Percentiles rank a stretch among this genome's conserved stretches.
Evolutionary conservation across 495 filamentous ascomycete genomes (phyloP).

Genomic region (Xylaria curta): DNA sequence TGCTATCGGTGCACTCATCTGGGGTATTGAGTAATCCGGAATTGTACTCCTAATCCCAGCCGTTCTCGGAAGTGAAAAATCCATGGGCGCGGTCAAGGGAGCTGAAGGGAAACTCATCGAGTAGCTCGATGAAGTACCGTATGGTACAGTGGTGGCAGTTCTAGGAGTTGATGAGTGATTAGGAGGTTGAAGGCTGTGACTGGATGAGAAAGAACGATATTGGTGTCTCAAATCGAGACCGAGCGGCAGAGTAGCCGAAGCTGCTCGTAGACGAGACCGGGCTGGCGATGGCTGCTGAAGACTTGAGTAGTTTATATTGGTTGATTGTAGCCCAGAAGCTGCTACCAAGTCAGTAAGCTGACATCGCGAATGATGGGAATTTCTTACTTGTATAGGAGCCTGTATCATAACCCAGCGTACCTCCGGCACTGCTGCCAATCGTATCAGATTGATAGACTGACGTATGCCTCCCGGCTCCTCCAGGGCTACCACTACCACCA

Average conservation of each 20-base stretch:
- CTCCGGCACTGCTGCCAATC: constrained; percentile 45
- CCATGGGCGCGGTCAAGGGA: constrained; percentile 59
- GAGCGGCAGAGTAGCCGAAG: constrained; percentile 54
- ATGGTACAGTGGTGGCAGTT: constrained; percentile 46
- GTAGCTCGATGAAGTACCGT: constrained; percentile 53
- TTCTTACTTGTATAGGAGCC: constrained; percentile 59
- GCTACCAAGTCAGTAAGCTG: constrained; percentile 30
- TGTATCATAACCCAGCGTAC: constrained; percentile 54
- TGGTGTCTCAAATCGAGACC: constrained; percentile 56
- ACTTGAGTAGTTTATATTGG: constrained; percentile 54
- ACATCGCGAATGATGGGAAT: not conserved
- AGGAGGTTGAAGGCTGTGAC: constrained; percentile 46
- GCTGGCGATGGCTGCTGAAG: constrained; percentile 51
- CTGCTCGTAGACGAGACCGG: constrained; percentile 53
- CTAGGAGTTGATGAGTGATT: constrained; percentile 49
- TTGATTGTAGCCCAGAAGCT: constrained; percentile 54
- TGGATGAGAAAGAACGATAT: constrained; percentile 52
- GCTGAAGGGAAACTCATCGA: constrained; percentile 59
- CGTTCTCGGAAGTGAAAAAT: constrained; percentile 58
- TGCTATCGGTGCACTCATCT: constrained; percentile 62
- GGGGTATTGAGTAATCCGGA: constrained; percentile 59
- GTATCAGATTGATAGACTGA: constrained; percentile 50
- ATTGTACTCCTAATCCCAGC: constrained; percentile 47
- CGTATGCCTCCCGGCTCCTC: constrained; percentile 51
- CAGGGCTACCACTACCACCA: constrained; percentile 49